Evolutionary conservation across 352 stramenopile species (phyloP).

Genomic region (Peronosclerospora sorghi): DNA sequence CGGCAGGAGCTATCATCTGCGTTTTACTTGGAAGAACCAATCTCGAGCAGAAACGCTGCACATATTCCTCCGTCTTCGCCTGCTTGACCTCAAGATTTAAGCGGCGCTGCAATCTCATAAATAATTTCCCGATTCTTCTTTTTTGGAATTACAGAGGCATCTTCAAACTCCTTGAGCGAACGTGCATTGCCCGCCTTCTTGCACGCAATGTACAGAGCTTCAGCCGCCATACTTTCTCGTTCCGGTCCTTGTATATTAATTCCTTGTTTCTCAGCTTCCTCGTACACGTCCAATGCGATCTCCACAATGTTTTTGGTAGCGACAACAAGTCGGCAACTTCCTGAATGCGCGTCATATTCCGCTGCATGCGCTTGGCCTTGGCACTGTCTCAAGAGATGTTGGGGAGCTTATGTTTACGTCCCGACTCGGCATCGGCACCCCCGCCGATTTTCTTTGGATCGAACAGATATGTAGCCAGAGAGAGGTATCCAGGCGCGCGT

Average conservation of each 20-base stretch:
- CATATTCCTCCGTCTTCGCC: too few relatives aligned
- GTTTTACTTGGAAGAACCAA: slow-evolving; percentile 62
- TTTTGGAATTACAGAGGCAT: slow-evolving; percentile 54
- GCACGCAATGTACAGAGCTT: slow-evolving; percentile 68
- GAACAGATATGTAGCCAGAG: slow-evolving; percentile 60
- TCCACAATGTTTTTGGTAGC: slow-evolving; percentile 66
- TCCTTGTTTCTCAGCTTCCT: too few relatives aligned
- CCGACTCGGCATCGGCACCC: slow-evolving; percentile 10
- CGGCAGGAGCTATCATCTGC: slow-evolving; percentile 56
- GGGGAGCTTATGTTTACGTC: slow-evolving; percentile 35
- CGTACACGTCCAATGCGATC: slow-evolving; percentile 56
- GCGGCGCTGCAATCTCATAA: slow-evolving; percentile 46
- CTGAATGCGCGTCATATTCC: too few relatives aligned
- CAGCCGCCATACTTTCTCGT: slow-evolving; percentile 48
- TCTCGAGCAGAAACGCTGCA: slow-evolving; percentile 71
- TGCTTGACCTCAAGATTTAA: slow-evolving; percentile 54
- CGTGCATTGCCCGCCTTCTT: too few relatives aligned
- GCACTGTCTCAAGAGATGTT: too few relatives aligned
- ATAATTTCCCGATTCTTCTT: slow-evolving; percentile 71
- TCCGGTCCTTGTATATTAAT: too few relatives aligned
- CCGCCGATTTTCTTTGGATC: too few relatives aligned
- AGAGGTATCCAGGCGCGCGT: slow-evolving; percentile 48
- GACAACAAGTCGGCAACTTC: too few relatives aligned
- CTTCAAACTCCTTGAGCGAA: too few relatives aligned
- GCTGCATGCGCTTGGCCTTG: too few relatives aligned